A percentile compares a stretch with the other conserved stretches of the same genome.
Evolutionary conservation across 495 filamentous ascomycete genomes (phyloP).

Genomic region (Acidiella bohemica): DNA sequence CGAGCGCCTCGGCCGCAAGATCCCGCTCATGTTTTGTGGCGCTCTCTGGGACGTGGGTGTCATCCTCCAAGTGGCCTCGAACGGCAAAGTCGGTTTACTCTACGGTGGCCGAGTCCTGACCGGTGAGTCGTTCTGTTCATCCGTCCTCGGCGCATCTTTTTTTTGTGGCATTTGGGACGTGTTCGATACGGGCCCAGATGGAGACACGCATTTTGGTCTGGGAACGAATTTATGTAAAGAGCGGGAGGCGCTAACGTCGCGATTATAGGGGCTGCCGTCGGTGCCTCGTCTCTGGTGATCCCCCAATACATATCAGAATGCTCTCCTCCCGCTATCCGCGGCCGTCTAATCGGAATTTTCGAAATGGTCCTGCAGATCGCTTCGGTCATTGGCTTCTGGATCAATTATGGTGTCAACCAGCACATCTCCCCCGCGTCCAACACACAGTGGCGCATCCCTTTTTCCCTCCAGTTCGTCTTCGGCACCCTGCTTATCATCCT

Average conservation of each 20-base stretch:
- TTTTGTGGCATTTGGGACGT: too few species aligned
- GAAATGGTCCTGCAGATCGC: conserved; percentile 2
- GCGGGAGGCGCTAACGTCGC: too few species aligned
- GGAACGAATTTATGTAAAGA: too few species aligned
- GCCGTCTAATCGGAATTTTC: conserved; percentile 3
- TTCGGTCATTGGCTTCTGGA: conserved; percentile 12
- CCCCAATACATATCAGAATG: conserved; percentile 14
- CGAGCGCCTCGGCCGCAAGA: conserved; percentile 1
- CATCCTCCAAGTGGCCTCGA: conserved; percentile 8
- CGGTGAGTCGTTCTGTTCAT: too few species aligned
- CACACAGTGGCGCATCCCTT: conserved; percentile 8
- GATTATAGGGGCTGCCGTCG: conserved; percentile 6
- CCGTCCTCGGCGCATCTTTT: too few species aligned
- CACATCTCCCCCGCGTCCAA: conserved; percentile 1
- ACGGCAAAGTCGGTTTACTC: too few species aligned
- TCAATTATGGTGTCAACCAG: not conserved
- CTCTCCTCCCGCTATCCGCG: conserved; percentile 2
- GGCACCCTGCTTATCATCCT: conserved; percentile 6
- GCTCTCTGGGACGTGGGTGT: conserved; percentile 8
- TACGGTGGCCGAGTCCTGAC: too few species aligned
- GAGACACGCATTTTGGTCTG: too few species aligned
- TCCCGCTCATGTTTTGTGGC: conserved; percentile 4
- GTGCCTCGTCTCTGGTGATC: conserved; percentile 8
- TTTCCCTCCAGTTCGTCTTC: conserved; percentile 9
- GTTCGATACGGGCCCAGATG: too few species aligned